Conservation (phyloP, 768 basidiomycete species). For the Glaciozyma antarctica region DNA sequence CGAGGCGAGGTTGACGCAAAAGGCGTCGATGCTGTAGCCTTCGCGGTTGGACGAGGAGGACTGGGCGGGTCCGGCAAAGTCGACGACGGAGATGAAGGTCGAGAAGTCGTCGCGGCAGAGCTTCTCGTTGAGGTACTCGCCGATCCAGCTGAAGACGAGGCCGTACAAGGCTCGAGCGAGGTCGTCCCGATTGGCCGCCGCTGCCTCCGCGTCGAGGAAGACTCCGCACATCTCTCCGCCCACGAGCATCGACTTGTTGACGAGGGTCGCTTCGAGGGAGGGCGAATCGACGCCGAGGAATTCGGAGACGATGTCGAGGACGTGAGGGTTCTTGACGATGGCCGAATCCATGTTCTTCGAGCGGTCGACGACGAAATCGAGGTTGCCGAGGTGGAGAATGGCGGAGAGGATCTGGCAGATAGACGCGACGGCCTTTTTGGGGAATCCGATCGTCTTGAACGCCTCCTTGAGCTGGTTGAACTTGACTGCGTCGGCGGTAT, state of each 20-base stretch:
- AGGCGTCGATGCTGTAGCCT: constrained; percentile 64
- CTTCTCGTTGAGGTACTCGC: constrained; percentile 90
- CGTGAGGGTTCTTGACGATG: constrained; percentile 74
- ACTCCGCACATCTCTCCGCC: constrained; percentile 96
- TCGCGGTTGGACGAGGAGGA: constrained; percentile 51
- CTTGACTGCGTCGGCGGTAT: constrained; percentile 66
- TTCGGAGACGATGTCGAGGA: constrained; percentile 73
- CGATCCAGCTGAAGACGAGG: constrained; percentile 88
- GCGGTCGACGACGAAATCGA: constrained; percentile 80
- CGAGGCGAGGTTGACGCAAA: constrained; percentile 92
- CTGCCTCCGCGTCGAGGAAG: constrained; percentile 88
- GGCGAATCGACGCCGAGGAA: constrained; percentile 65
- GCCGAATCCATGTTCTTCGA: constrained; percentile 82
- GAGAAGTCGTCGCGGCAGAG: constrained; percentile 84
- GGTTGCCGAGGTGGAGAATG: constrained; percentile 90
- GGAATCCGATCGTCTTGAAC: constrained; percentile 83
- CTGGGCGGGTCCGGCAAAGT: constrained; percentile 76
- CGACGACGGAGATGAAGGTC: constrained; percentile 82
- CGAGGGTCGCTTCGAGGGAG: constrained; percentile 63
- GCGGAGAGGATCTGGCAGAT: constrained; percentile 90
- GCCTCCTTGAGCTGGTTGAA: constrained; percentile 93
- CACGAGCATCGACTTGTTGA: constrained; percentile 84
- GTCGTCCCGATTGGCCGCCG: constrained; percentile 85
- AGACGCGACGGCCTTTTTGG: constrained; percentile 76
- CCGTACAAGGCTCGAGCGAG: constrained; percentile 89